Evolutionary conservation across 2,329 filamentous ascomycete genomes (phyloP), one percentile per base, ranked within the genome.

Genomic region (Graphilbum ipis-grandicollis): DNA sequence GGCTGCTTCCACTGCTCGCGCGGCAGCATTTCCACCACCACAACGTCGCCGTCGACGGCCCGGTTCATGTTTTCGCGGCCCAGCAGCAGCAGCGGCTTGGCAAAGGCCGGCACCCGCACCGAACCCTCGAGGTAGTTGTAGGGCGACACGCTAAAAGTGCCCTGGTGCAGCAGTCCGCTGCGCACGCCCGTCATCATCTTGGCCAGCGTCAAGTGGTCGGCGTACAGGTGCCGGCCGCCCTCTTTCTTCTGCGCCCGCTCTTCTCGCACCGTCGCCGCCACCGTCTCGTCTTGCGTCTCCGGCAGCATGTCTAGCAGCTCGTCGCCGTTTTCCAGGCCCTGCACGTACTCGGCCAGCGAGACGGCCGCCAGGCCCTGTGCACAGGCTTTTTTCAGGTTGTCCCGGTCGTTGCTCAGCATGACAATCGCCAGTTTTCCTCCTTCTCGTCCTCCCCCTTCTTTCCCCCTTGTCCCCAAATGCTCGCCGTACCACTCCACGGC

Each of bases 61-160:
- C 90, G 73, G 57, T 96, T 98, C 63, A 93, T 94, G 56, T 92
- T 94, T 50, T 98, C 90, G 42, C 90, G 72, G 12, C 90, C 90
- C 14, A 96, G 67, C 33, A 98, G 71, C 14, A 98, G 66, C 22
- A 98, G 69, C 2, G 85, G 70, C 49, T 90, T 92, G 41, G 90
- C 79, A 50, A 98, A 98, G 5, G 86, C 75, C 1, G 86, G 75
- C 1, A 93, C 85, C 48, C 88, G 79, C 43, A 96, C 80, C 1
- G 84, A 85, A 2, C 84, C 90, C 55, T 98, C 90, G 10, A 98
- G 66, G 49, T 96, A 98, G 60, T 98, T 98, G 65, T 96, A 98
- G 1, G 84, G 83, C 8, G 90, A 96, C 21, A 96, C 84, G 51
- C 86, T 93, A 62, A 94, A 98, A 19, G 82, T 77, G 7, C 90